Evolutionary conservation across 2,329 filamentous ascomycete species (phyloP), one percentile per base, ranked within the genome.

Genomic region (Xylariaceae sp.): DNA sequence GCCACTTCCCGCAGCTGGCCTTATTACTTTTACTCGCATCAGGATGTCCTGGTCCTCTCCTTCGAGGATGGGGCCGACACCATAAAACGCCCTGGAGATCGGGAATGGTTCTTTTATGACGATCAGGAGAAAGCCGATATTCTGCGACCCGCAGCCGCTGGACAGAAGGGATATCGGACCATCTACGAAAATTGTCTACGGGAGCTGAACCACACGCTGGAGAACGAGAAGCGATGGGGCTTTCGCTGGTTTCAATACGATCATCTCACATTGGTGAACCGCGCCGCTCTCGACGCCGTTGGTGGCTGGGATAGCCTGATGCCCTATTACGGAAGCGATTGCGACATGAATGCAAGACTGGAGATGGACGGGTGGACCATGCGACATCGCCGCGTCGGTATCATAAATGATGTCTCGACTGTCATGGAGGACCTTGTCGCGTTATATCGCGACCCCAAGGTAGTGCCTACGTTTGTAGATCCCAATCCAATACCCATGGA

Each of bases 1-100:
- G 75, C 78, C 3, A 73, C 78, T 28, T 65, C 75, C 14, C 69
- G 75, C 24, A 66, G 74, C n/a, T 83, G 79, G 78, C 70, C 71
- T 0, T 74, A 79, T 63, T 84, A 79, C 68, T 84, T 81, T 69
- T 83, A 80, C 76, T 76, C 73, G 11, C 82, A 83, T 65, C 81
- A 81, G 74, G 82, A 84, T 59, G 74, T 82, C 12, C 65, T 75
- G 3, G 74, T 75, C 3, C 61, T 77, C 9, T 73, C 73, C 5
- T 75, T 75, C 52, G 77, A 80, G 29, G 68, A 70, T 29, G 68
- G 68, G 1, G 47, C 66, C 21, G 68, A 70, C 41, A 62, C 60
- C 9, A 53, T 67, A 11, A 61, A 63, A 50, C 65, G 68, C 16
- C 64, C 65, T 4, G 66, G 67, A 1, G 67, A 69, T 55, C 61